Conservation (phyloP, 306 rosid genomes). For the Calophaca sinica region DNA sequence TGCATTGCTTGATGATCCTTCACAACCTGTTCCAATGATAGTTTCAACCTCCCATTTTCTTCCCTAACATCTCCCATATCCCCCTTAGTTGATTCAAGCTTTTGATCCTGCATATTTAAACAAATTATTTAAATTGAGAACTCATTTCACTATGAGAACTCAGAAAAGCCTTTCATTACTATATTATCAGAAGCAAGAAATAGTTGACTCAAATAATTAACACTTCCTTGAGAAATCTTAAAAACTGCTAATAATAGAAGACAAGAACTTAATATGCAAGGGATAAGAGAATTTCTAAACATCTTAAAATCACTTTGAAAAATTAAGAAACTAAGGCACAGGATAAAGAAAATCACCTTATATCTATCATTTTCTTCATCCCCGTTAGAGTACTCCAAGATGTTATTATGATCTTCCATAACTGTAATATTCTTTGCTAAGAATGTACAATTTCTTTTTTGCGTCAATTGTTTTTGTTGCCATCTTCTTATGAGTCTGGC, state of each 20-base stretch:
- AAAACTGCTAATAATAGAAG: neutral
- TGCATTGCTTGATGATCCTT: constrained; percentile 17
- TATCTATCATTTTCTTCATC: constrained; percentile 33
- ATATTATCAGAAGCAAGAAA: neutral
- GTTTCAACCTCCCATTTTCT: constrained; percentile 17
- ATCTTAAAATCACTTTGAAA: neutral
- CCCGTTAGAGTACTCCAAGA: constrained; percentile 33
- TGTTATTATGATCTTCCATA: constrained; percentile 37
- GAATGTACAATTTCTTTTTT: constrained; percentile 29
- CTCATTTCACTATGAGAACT: no score
- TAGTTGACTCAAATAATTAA: constrained; percentile 9
- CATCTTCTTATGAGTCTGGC: constrained; percentile 29
- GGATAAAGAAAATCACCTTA: constrained; percentile 44
- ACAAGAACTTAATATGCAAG: neutral
- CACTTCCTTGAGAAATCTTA: neutral
- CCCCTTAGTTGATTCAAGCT: constrained; percentile 8
- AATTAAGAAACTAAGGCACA: neutral
- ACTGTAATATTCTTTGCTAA: neutral
- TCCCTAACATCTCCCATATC: constrained; percentile 17
- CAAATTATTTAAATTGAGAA: neutral
- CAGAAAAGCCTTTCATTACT: neutral
- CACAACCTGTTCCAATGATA: constrained; percentile 1
- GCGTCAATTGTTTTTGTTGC: constrained; percentile 30
- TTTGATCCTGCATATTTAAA: constrained; percentile 29
- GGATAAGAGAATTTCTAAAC: neutral